A percentile compares a stretch with the other conserved stretches of the same genome.
phyloP scores from a whole-genome alignment of 345 rosid genomes.

The Linum trigynum region DNA sequence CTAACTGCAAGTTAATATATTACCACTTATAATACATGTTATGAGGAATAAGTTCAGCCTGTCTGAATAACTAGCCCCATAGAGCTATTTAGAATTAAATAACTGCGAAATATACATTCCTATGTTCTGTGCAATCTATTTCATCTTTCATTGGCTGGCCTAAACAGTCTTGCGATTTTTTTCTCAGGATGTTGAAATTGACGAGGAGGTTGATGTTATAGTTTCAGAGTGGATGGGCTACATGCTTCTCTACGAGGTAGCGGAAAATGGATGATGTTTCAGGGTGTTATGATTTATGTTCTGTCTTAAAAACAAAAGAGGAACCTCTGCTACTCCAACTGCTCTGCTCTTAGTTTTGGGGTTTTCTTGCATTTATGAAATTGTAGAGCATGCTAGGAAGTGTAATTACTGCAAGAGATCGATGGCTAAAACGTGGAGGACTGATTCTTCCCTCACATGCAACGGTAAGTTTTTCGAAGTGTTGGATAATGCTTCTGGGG shows the following conservation, averaged over 20 bases:
- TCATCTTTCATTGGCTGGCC: background rate
- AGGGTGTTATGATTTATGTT: background rate
- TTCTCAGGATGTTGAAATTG: constrained; percentile 84
- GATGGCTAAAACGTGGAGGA: constrained; percentile 91
- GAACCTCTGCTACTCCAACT: background rate
- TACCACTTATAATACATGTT: background rate
- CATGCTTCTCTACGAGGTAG: constrained; percentile 95
- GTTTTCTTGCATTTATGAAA: background rate
- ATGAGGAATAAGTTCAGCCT: background rate
- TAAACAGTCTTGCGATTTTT: constrained; percentile 11
- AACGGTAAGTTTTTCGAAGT: constrained; percentile 36
- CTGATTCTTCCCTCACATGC: constrained; percentile 92
- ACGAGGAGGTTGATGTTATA: constrained; percentile 92
- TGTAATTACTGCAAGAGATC: constrained; percentile 92
- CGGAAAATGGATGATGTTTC: background rate
- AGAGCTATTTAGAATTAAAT: background rate
- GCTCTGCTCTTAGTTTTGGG: background rate
- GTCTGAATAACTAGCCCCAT: background rate
- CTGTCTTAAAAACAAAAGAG: background rate
- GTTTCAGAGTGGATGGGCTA: constrained; percentile 99
- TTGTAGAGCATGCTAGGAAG: constrained; percentile 95
- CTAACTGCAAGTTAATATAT: background rate
- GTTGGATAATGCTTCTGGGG: background rate
- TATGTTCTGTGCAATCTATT: background rate
- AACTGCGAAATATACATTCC: background rate